phyloP scores from a whole-genome alignment of 331 rosid genomes.

The Cydonia oblonga region DNA sequence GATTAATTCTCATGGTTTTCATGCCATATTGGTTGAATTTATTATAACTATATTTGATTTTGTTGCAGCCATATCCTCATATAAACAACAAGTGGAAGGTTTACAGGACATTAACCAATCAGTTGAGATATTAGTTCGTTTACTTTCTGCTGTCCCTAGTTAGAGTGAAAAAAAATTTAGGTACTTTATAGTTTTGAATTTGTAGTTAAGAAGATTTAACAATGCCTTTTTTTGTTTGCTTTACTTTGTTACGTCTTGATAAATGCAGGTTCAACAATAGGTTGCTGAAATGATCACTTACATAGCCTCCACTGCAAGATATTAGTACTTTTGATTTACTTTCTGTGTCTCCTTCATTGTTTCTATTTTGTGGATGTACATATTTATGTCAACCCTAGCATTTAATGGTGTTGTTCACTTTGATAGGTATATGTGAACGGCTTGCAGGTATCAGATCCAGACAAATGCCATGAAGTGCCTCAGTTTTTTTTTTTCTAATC shows the following conservation, averaged over 20 bases:
- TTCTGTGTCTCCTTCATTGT: neutral
- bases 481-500: conserved; percentile 75
- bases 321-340: conserved; percentile 64
- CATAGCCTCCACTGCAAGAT: conserved; percentile 56
- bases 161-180: conserved; percentile 97
- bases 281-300: conserved; percentile 61
- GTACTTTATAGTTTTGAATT: conserved; percentile 16
- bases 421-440: conserved; percentile 73
- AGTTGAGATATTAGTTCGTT: conserved; percentile 65
- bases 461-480: conserved; percentile 88
- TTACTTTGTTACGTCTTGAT: too few species aligned
- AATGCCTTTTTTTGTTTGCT: too few species aligned
- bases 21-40: neutral
- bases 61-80: conserved; percentile 72
- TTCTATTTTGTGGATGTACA: neutral
- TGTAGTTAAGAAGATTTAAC: neutral
- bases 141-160: conserved; percentile 77
- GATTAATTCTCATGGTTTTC: neutral
- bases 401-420: conserved; percentile 1
- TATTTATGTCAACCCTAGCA: neutral
- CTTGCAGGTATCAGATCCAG: conserved; percentile 93
- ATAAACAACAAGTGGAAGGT: conserved; percentile 75
- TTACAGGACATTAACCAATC: conserved; percentile 51
- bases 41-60: conserved; percentile 6
- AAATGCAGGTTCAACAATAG: conserved; percentile 86